Evolutionary conservation across 352 stramenopile species (phyloP).

Genomic region (Pythium brassicae): DNA sequence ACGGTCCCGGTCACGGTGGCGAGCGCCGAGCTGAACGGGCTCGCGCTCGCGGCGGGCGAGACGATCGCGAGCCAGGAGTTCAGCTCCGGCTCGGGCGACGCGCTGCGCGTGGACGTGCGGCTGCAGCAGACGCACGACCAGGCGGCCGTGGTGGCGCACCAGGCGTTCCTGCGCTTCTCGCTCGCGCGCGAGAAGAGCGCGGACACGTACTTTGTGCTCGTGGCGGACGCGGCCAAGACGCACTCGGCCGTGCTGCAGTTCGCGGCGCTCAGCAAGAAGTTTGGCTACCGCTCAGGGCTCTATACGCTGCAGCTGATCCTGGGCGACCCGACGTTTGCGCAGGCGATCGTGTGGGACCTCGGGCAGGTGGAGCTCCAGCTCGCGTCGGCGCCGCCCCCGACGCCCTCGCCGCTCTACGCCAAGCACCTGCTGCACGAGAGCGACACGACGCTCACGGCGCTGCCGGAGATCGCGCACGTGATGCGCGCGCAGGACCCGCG

Average conservation of each 20-base stretch:
- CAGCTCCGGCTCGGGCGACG: conserved; percentile 54
- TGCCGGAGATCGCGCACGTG: conserved; percentile 86
- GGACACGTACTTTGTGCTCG: conserved; percentile 75
- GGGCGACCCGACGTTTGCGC: conserved; percentile 73
- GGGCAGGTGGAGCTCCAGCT: conserved; percentile 70
- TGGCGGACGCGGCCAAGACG: conserved; percentile 27
- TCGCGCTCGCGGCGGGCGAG: conserved; percentile 40
- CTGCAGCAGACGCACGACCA: conserved; percentile 58
- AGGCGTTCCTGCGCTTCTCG: conserved; percentile 76
- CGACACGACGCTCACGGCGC: conserved; percentile 78
- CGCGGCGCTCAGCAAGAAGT: conserved; percentile 69
- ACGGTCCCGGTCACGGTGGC: conserved; percentile 57
- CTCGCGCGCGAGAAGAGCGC: conserved; percentile 39
- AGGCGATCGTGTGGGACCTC: conserved; percentile 66
- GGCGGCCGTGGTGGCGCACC: conserved; percentile 53
- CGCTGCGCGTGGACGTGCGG: conserved; percentile 49
- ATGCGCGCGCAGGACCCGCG: conserved; percentile 76
- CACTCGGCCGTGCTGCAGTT: conserved; percentile 54
- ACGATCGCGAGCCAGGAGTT: conserved; percentile 49
- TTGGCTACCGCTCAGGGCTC: conserved; percentile 70
- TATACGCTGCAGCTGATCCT: conserved; percentile 73
- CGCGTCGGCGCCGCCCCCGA: conserved; percentile 44
- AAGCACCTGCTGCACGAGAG: conserved; percentile 85
- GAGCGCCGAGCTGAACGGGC: conserved; percentile 51
- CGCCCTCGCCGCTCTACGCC: conserved; percentile 79